Evolutionary conservation across 73 alveolate genomes (phyloP).

Genomic region (Paraurostyla sp.): DNA sequence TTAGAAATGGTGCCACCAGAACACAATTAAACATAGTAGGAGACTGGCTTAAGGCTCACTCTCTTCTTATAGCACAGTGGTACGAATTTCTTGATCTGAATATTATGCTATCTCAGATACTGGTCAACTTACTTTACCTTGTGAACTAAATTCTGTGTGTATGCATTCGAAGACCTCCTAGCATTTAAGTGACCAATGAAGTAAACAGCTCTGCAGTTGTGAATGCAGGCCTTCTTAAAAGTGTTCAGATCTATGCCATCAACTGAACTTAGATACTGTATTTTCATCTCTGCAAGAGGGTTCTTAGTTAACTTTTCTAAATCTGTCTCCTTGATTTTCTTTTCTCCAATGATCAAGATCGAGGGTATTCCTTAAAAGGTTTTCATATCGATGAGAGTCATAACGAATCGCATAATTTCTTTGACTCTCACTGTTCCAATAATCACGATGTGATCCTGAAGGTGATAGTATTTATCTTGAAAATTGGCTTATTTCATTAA

Average conservation of each 20-base stretch:
- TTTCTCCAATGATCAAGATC: background rate
- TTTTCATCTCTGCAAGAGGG: background rate
- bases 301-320: background rate
- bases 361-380: background rate
- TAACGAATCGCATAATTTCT: background rate
- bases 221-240: background rate
- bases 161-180: background rate
- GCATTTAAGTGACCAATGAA: slow-evolving; percentile 21
- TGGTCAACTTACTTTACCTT: background rate
- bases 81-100: background rate
- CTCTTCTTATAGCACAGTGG: background rate
- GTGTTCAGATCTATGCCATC: slow-evolving; percentile 33
- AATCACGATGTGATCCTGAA: slow-evolving; percentile 22
- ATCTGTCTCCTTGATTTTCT: background rate
- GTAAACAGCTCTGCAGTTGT: background rate
- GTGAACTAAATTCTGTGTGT: slow-evolving; percentile 19
- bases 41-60: background rate
- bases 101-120: background rate
- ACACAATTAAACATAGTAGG: background rate
- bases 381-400: background rate
- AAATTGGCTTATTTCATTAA: slow-evolving; percentile 31
- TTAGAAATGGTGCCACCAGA: background rate
- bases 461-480: slow-evolving; percentile 5
- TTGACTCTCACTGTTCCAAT: background rate
- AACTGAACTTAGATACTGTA: slow-evolving; percentile 9